These are phyloP conservation scores for Setaria italica DNA, from an alignment of 202 grass and related monocot species.

Conservation along the genomic window DNA sequence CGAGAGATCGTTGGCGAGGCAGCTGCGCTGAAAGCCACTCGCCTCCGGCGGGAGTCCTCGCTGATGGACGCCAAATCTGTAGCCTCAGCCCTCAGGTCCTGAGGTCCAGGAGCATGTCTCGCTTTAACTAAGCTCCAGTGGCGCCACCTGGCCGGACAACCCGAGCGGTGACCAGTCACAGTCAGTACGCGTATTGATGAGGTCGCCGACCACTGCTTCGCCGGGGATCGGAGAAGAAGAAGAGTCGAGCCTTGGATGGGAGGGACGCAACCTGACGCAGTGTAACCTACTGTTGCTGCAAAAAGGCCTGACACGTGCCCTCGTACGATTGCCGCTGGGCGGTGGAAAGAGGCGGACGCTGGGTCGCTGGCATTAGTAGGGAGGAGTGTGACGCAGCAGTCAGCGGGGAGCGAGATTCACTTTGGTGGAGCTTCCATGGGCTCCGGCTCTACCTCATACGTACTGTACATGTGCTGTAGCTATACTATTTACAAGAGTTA, in stretches of 20 bases:
- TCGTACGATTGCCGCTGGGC: constrained; percentile 7
- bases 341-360: neutral
- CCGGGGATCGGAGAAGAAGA: neutral
- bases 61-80: neutral
- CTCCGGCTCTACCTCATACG: too few relatives aligned
- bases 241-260: neutral
- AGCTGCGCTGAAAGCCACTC: constrained; percentile 37
- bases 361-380: neutral
- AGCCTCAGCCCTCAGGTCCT: neutral
- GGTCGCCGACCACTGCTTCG: neutral
- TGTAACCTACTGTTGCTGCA: too few relatives aligned
- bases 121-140: neutral
- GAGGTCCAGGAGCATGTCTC: neutral
- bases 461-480: too few relatives aligned
- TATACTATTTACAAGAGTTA: too few relatives aligned
- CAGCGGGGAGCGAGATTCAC: neutral
- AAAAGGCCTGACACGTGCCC: neutral
- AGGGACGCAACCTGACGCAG: neutral
- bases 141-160: constrained; percentile 33
- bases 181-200: constrained; percentile 13
- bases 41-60: neutral
- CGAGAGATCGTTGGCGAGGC: neutral
- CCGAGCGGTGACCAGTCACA: neutral
- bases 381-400: neutral
- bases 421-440: too few relatives aligned